Conservation (phyloP, 768 basidiomycete species). For the Mycena haematopus region DNA sequence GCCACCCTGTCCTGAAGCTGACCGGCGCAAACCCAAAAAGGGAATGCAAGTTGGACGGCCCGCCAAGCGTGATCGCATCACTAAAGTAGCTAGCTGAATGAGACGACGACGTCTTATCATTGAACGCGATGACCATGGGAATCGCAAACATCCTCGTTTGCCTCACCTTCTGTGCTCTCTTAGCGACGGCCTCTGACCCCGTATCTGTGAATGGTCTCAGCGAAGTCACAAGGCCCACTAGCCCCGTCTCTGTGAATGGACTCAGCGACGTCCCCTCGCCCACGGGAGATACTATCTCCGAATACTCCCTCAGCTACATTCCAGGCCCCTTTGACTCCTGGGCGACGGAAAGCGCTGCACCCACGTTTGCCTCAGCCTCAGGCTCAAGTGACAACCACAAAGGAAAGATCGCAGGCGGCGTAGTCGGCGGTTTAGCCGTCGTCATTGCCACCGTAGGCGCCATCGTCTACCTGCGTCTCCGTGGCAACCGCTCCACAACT, state of each 20-base stretch:
- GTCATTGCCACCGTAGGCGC: slow-evolving; percentile 12
- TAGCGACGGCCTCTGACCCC: neutral
- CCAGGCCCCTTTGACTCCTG: neutral
- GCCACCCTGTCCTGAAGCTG: too few relatives aligned
- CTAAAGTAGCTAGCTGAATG: too few relatives aligned
- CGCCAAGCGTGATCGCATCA: too few relatives aligned
- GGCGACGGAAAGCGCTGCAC: neutral
- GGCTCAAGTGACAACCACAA: neutral
- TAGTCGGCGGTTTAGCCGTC: slow-evolving; percentile 19
- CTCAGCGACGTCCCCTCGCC: neutral
- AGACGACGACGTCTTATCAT: too few relatives aligned
- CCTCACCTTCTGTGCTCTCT: slow-evolving; percentile 8
- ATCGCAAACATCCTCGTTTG: slow-evolving; percentile 2
- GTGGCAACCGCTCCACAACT: slow-evolving; percentile 8
- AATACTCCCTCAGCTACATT: neutral
- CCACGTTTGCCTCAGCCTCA: neutral
- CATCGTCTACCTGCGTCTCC: slow-evolving; percentile 17
- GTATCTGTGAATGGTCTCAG: slow-evolving; percentile 10
- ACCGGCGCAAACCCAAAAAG: neutral
- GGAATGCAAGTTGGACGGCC: neutral
- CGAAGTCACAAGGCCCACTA: neutral
- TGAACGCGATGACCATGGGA: slow-evolving; percentile 1
- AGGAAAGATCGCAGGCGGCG: slow-evolving; percentile 19
- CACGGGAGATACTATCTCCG: slow-evolving; percentile 1
- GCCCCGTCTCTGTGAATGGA: slow-evolving; percentile 5